These are phyloP conservation scores for Tremellales sp. DNA, from an alignment of 1,284 basidiomycete species.

Conservation along the genomic window DNA sequence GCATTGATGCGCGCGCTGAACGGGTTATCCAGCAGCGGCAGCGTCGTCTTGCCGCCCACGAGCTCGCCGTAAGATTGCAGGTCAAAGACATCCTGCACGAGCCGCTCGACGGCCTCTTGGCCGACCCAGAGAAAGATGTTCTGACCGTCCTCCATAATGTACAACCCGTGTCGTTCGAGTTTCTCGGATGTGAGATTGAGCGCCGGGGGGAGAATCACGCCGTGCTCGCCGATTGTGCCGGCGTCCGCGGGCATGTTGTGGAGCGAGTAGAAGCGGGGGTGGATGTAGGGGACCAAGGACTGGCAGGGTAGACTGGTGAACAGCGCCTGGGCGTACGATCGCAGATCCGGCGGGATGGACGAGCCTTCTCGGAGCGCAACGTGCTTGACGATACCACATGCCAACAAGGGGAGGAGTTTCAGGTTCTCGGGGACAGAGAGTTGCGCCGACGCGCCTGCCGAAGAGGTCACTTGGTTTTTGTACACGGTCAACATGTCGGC, in stretches of 20 bases:
- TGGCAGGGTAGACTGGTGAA: conserved; percentile 89
- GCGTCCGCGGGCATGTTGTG: conserved; percentile 74
- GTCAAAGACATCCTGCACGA: conserved; percentile 91
- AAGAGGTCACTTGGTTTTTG: conserved; percentile 94
- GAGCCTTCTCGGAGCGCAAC: conserved; percentile 92
- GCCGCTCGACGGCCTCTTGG: conserved; percentile 89
- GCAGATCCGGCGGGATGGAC: conserved; percentile 91
- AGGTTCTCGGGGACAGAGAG: conserved; percentile 87
- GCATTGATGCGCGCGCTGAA: conserved; percentile 93
- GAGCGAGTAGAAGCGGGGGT: conserved; percentile 90
- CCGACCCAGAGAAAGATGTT: conserved; percentile 98
- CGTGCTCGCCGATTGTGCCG: conserved; percentile 43
- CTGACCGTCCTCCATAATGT: conserved; percentile 95
- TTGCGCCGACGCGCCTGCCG: conserved; percentile 89
- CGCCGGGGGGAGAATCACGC: conserved; percentile 51
- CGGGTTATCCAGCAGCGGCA: conserved; percentile 82
- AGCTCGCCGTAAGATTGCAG: conserved; percentile 82
- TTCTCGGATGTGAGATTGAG: conserved; percentile 89
- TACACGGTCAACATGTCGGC: conserved; percentile 88
- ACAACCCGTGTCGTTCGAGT: conserved; percentile 91
- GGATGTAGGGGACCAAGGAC: conserved; percentile 85
- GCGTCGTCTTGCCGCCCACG: conserved; percentile 86
- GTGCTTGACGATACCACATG: conserved; percentile 89
- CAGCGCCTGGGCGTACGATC: conserved; percentile 90
- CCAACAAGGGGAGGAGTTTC: conserved; percentile 86